Base-by-base conservation (phyloP, 169 alveolate genomes). In the Cyclospora cayetanensis region DNA sequence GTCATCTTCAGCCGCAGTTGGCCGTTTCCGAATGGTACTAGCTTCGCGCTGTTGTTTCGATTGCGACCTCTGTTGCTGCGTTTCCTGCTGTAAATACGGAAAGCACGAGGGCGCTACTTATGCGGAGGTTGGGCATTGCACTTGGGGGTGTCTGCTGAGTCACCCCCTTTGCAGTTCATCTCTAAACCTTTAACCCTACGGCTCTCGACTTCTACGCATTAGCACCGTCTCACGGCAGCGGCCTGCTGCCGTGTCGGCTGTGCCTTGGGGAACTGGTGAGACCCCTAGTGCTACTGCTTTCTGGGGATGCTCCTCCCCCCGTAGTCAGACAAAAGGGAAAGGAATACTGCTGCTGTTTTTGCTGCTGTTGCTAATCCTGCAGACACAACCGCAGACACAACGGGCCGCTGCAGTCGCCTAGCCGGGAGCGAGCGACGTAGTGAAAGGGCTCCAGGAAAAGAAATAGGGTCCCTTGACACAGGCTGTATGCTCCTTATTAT, bases 41-140 rank as follows among this genome's bases (percentile, higher is more conserved):
- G n/a, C n/a, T n/a, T n/a, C n/a, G n/a, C n/a, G 76, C 76, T 65
- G 37, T 41, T 65, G 76, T 41, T 65, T 46, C 82, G 7, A 34
- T 53, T 70, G 82, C 52, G 31, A 53, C 82, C 37, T 46, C 82
- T 70, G 83, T 55, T 70, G 83, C 83, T 70, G 83, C 83, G 34
- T 50, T 55, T 70, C 60, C 55, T 35, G 55, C 34, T 9, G 34
- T 70, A 0, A 18, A 25, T 25, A 60, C 7, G 25, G 72, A 18
- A 34, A 2, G 43, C 43, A n/a, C 46, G 12, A 68, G 53, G 46
- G 29, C 29, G 83, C 50, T 70, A 70, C 53, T 70, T 39, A 70
- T 4, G 83, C 55, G 83, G 83, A 4, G 53, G 83, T 20, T 70
- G 55, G 42, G 50, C 83, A 70, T 41, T 35, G 83, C 83, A 70